Evolutionary conservation across 208 protist species (phyloP).

Genomic region (Leishmania lainsoni): DNA sequence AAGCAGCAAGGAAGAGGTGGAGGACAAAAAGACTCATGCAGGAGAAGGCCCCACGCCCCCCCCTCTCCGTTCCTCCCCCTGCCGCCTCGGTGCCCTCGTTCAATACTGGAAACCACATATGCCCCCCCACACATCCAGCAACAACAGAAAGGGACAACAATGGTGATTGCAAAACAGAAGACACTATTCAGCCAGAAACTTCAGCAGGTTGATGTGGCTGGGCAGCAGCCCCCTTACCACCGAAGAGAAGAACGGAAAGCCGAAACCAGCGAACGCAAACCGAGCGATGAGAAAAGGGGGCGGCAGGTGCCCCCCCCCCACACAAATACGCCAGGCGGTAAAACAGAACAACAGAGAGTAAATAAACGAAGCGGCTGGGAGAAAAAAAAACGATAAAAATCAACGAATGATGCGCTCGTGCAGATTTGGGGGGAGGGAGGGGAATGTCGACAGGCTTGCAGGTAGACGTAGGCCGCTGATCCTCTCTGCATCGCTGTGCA

Average conservation of each 20-base stretch:
- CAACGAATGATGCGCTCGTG: background rate
- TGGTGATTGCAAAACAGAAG: background rate
- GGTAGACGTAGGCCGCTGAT: background rate
- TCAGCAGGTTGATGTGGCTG: background rate
- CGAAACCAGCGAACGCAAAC: no score
- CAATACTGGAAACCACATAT: background rate
- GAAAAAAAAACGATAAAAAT: background rate
- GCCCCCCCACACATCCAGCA: background rate
- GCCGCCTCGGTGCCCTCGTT: background rate
- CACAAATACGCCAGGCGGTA: no score
- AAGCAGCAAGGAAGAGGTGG: background rate
- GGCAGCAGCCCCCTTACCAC: no score
- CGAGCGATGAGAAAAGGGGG: background rate
- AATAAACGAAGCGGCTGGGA: background rate
- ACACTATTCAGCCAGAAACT: background rate
- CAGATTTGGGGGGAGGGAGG: no score
- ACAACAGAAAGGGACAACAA: background rate
- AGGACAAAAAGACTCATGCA: background rate
- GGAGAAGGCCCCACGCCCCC: background rate
- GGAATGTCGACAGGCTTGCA: background rate
- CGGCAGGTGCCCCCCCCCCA: no score
- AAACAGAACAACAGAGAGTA: no score
- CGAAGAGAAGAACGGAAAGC: no score
- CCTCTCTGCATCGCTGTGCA: background rate
- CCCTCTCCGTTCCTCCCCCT: background rate